A percentile compares a stretch with the other conserved stretches of the same genome.
phyloP scores from a whole-genome alignment of 2,329 filamentous ascomycete genomes.

The Helminthosporium solani region DNA sequence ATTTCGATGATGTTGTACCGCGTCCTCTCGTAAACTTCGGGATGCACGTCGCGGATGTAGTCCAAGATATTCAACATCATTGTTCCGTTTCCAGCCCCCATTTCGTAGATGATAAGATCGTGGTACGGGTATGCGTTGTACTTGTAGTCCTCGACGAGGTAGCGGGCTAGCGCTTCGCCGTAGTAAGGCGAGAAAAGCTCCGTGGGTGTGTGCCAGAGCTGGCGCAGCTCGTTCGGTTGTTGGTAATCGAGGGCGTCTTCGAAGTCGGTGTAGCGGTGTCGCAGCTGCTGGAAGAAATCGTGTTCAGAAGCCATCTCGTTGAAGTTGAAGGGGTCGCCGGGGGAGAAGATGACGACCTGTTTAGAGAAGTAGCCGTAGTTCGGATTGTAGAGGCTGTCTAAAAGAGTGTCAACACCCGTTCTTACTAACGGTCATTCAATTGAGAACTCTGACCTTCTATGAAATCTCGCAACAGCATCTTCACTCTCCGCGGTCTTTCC shows the following conservation, averaged over 20 bases:
- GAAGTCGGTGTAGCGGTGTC: slow-evolving; percentile 81
- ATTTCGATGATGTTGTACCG: slow-evolving; percentile 97
- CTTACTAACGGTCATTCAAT: neutral
- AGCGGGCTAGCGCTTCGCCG: slow-evolving; percentile 94
- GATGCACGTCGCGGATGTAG: slow-evolving; percentile 86
- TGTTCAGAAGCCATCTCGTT: slow-evolving; percentile 76
- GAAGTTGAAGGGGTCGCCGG: slow-evolving; percentile 90
- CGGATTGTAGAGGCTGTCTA: slow-evolving; percentile 92
- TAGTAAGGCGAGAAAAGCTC: slow-evolving; percentile 97
- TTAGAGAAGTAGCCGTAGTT: slow-evolving; percentile 96
- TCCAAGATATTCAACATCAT: slow-evolving; percentile 98
- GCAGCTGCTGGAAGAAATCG: slow-evolving; percentile 75
- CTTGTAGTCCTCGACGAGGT: slow-evolving; percentile 94
- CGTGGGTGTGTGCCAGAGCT: slow-evolving; percentile 97
- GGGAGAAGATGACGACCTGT: slow-evolving; percentile 92
- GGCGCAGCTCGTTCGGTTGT: slow-evolving; percentile 71
- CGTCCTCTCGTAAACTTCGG: slow-evolving; percentile 89
- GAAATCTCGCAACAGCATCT: slow-evolving; percentile 97
- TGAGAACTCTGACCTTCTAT: slow-evolving; percentile 69
- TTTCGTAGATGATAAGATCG: slow-evolving; percentile 97
- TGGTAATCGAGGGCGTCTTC: slow-evolving; percentile 81
- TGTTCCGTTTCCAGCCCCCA: slow-evolving; percentile 95
- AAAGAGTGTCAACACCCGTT: slow-evolving; percentile 10
- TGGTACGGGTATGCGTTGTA: slow-evolving; percentile 92
- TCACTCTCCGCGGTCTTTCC: slow-evolving; percentile 81